Conservation (phyloP, 352 stramenopile genomes). For the Pythium apleroticum region DNA sequence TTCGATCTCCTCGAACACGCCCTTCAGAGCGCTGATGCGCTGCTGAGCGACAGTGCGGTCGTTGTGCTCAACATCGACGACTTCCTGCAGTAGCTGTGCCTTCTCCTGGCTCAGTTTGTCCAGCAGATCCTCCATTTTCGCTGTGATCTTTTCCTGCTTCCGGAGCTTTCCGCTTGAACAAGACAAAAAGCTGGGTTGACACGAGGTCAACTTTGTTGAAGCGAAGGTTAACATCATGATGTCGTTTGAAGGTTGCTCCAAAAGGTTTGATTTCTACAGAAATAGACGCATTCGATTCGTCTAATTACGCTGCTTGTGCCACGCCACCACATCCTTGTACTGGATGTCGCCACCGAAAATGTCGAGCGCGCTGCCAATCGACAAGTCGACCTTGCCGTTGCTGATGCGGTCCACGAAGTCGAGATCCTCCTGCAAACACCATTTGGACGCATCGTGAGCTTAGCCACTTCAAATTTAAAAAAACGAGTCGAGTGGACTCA, state of each 20-base stretch:
- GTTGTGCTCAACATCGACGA: constrained; percentile 27
- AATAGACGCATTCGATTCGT: constrained; percentile 2
- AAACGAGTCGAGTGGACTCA: constrained; percentile 22
- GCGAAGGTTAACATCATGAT: background rate
- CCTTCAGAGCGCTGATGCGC: constrained; percentile 38
- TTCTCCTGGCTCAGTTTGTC: constrained; percentile 44
- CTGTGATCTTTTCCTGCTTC: background rate
- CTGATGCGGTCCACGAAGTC: constrained; percentile 93
- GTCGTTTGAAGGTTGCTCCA: constrained; percentile 3
- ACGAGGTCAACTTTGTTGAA: background rate
- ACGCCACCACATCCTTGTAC: constrained; percentile 93
- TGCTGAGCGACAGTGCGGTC: constrained; percentile 21
- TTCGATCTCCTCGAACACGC: constrained; percentile 54
- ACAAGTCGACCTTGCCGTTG: constrained; percentile 95
- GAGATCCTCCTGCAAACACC: constrained; percentile 82
- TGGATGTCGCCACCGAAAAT: constrained; percentile 95
- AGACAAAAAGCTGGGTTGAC: background rate
- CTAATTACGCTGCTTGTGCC: constrained; percentile 55
- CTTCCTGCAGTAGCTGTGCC: constrained; percentile 35
- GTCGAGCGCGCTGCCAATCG: constrained; percentile 97
- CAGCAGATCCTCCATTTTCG: constrained; percentile 50
- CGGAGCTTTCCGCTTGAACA: constrained; percentile 1
- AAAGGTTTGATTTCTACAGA: constrained; percentile 3
- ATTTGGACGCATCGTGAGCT: background rate
- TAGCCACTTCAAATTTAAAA: no score